A percentile compares a stretch with the other conserved stretches of the same genome.
phyloP scores from a whole-genome alignment of 2,329 filamentous ascomycete species.

The Claviceps arundinis region DNA sequence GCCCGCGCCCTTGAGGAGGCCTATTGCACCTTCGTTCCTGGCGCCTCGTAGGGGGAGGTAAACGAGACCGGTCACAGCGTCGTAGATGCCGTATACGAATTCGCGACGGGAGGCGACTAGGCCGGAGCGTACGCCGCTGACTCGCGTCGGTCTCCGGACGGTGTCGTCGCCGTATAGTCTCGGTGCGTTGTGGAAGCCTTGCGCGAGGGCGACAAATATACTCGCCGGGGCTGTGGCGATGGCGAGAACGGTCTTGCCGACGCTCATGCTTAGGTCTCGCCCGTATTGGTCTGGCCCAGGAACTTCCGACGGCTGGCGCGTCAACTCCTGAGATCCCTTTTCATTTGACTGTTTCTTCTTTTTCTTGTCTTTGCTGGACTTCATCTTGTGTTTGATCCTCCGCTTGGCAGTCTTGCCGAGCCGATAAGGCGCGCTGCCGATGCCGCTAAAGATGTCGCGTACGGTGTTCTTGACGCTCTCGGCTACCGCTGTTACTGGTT shows the following conservation, averaged over 20 bases:
- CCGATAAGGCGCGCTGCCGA: slow-evolving; percentile 50
- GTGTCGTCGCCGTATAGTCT: slow-evolving; percentile 58
- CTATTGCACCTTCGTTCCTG: slow-evolving; percentile 33
- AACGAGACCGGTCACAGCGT: slow-evolving; percentile 51
- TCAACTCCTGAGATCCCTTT: not conserved
- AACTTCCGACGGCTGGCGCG: not conserved
- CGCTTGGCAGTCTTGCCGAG: slow-evolving; percentile 45
- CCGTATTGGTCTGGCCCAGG: slow-evolving; percentile 23
- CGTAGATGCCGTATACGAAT: slow-evolving; percentile 50
- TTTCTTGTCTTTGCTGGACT: slow-evolving; percentile 33
- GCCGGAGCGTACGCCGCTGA: slow-evolving; percentile 53
- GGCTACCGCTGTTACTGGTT: slow-evolving; percentile 54
- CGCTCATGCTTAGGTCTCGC: slow-evolving; percentile 37
- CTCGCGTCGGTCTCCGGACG: slow-evolving; percentile 47
- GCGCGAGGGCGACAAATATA: slow-evolving; percentile 46
- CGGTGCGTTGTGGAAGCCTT: slow-evolving; percentile 60
- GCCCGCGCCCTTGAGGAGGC: slow-evolving; percentile 40
- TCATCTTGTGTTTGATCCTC: slow-evolving; percentile 26
- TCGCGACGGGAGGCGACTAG: slow-evolving; percentile 47
- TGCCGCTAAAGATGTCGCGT: slow-evolving; percentile 45
- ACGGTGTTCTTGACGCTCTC: slow-evolving; percentile 47
- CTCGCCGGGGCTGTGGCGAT: slow-evolving; percentile 46
- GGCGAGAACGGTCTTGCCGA: slow-evolving; percentile 36
- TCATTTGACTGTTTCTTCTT: slow-evolving; percentile 1
- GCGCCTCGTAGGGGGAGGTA: slow-evolving; percentile 45